Evolutionary conservation across 495 filamentous ascomycete species (phyloP).

Genomic region (Tuber microsphaerosporum): DNA sequence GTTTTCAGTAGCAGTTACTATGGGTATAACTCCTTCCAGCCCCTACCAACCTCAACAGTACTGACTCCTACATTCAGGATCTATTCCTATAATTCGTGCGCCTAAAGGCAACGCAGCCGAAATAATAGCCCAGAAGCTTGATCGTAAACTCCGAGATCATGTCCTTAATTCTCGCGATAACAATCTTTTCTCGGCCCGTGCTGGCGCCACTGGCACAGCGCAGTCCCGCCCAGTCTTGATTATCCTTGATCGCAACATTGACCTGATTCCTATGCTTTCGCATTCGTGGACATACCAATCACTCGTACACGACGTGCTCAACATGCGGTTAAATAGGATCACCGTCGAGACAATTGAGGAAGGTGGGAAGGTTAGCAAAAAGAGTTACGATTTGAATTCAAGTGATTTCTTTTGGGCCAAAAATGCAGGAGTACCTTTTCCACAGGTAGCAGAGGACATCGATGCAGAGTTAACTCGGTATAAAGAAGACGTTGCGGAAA

Average conservation of each 20-base stretch:
- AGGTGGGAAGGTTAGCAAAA: constrained; percentile 59
- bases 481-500: constrained; percentile 88
- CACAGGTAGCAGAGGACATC: constrained; percentile 93
- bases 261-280: constrained; percentile 95
- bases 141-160: constrained; percentile 92
- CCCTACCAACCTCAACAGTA: constrained; percentile 7
- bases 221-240: constrained; percentile 45
- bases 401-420: constrained; percentile 97
- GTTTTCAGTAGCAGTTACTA: constrained; percentile 93
- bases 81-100: constrained; percentile 89
- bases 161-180: constrained; percentile 89
- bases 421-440: constrained; percentile 89
- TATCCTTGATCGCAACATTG: constrained; percentile 79
- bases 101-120: constrained; percentile 89
- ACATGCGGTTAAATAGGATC: constrained; percentile 93
- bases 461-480: constrained; percentile 86
- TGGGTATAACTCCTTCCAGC: constrained; percentile 55
- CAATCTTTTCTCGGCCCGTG: constrained; percentile 39
- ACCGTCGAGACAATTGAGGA: constrained; percentile 82
- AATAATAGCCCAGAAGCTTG: constrained; percentile 85
- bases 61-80: constrained; percentile 46
- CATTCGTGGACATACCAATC: constrained; percentile 99
- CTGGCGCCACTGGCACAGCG: constrained; percentile 23
- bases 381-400: constrained; percentile 78
- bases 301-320: constrained; percentile 86